Conservation (phyloP, 345 rosid genomes). For the Pugionium dolabratum region DNA sequence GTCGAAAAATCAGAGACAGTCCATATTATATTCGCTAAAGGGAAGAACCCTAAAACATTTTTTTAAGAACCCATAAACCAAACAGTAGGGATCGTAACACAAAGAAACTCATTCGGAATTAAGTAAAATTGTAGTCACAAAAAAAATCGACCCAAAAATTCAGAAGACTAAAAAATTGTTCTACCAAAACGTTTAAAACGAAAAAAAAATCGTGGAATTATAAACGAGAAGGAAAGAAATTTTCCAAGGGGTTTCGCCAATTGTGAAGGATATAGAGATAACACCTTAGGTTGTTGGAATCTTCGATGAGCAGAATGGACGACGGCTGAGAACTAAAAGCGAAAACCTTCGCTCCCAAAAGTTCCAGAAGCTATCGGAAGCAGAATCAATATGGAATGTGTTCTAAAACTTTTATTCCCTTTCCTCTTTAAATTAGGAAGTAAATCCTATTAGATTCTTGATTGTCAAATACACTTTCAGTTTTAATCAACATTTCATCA, state of each 20-base stretch:
- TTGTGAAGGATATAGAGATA: slow-evolving; percentile 1
- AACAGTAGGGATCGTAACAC: background rate
- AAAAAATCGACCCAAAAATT: background rate
- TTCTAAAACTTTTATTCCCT: background rate
- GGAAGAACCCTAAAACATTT: background rate
- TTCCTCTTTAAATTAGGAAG: background rate
- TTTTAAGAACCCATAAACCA: background rate
- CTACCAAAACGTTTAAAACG: background rate
- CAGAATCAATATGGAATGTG: background rate
- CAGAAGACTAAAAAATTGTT: background rate
- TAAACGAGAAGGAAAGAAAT: background rate
- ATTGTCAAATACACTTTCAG: no score
- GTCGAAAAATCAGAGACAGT: background rate
- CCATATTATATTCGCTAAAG: background rate
- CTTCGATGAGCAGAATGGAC: slow-evolving; percentile 5
- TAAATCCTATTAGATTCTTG: no score
- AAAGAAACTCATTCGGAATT: background rate
- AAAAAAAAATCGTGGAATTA: background rate
- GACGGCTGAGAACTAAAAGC: background rate
- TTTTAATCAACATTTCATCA: no score
- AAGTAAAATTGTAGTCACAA: background rate
- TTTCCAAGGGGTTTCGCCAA: background rate
- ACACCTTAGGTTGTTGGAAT: slow-evolving; percentile 11
- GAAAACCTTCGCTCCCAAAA: background rate
- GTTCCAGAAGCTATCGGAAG: background rate